phyloP scores from a whole-genome alignment of 2,329 filamentous ascomycete species.

The Coniochaeta sp. region DNA sequence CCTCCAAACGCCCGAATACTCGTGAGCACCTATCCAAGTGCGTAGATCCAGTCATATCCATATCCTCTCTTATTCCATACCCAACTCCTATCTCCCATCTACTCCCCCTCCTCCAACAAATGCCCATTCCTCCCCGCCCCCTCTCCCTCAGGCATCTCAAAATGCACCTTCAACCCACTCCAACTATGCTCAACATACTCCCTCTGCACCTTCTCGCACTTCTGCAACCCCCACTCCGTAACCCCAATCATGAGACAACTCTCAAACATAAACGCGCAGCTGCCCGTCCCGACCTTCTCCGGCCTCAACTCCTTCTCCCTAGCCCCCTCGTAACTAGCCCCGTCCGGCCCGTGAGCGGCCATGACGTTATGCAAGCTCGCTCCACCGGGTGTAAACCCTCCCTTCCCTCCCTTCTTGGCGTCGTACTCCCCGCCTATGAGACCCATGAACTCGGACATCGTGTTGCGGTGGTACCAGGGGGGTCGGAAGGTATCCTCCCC shows the following conservation, averaged over 20 bases:
- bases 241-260: constrained; percentile 64
- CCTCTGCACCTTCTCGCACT: constrained; percentile 53
- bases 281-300: constrained; percentile 48
- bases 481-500: constrained; percentile 64
- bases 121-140: constrained; percentile 15
- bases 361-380: constrained; percentile 63
- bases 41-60: background rate
- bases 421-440: constrained; percentile 53
- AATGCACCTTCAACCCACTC: constrained; percentile 60
- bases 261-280: constrained; percentile 65
- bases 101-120: constrained; percentile 6
- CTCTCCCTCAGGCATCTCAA: constrained; percentile 36
- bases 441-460: constrained; percentile 60
- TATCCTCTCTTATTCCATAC: background rate
- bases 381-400: constrained; percentile 53
- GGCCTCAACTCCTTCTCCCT: constrained; percentile 47
- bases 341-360: constrained; percentile 60
- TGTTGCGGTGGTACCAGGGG: constrained; percentile 67
- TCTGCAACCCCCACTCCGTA: constrained; percentile 59
- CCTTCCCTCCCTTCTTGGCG: constrained; percentile 47
- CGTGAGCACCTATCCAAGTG: no score
- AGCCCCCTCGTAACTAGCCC: constrained; percentile 48
- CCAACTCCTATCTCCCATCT: background rate
- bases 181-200: constrained; percentile 79
- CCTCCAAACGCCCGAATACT: no score